Conservation (phyloP, 164 flowering plant genomes). For the Berberis thunbergii region DNA sequence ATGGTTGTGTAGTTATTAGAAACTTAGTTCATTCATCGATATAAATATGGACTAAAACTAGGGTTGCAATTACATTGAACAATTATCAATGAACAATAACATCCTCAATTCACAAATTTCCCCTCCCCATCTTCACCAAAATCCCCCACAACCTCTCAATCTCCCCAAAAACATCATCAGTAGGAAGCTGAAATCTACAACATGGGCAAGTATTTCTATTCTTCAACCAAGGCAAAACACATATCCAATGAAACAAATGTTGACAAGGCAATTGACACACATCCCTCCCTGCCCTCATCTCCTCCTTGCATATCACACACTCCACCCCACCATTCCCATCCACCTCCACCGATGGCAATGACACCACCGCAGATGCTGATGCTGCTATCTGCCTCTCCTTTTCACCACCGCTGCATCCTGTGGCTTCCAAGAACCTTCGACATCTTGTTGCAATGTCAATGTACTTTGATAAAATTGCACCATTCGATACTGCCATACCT, state of each 20-base stretch:
- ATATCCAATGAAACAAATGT: slow-evolving; percentile 82
- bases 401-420: slow-evolving; percentile 15
- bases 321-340: slow-evolving; percentile 17
- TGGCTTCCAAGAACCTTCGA: slow-evolving; percentile 31
- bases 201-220: slow-evolving; percentile 84
- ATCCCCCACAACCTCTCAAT: slow-evolving; percentile 70
- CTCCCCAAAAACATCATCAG: slow-evolving; percentile 73
- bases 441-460: slow-evolving; percentile 42
- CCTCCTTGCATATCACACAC: slow-evolving; percentile 78
- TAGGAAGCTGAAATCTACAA: slow-evolving; percentile 70
- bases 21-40: too few species aligned
- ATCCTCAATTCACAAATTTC: neutral
- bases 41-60: too few species aligned
- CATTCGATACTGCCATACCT: slow-evolving; percentile 21
- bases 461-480: slow-evolving; percentile 28
- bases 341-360: slow-evolving; percentile 53
- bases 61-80: too few species aligned
- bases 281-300: slow-evolving; percentile 59
- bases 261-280: slow-evolving; percentile 79
- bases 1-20: too few species aligned
- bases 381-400: slow-evolving; percentile 35
- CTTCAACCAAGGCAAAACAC: slow-evolving; percentile 72
- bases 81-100: too few species aligned
- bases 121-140: slow-evolving; percentile 24
- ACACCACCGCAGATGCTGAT: slow-evolving; percentile 55